A percentile compares a stretch with the other conserved stretches of the same genome.
phyloP scores from a whole-genome alignment of 2,329 filamentous ascomycete genomes.

The Boeremia exigua region DNA sequence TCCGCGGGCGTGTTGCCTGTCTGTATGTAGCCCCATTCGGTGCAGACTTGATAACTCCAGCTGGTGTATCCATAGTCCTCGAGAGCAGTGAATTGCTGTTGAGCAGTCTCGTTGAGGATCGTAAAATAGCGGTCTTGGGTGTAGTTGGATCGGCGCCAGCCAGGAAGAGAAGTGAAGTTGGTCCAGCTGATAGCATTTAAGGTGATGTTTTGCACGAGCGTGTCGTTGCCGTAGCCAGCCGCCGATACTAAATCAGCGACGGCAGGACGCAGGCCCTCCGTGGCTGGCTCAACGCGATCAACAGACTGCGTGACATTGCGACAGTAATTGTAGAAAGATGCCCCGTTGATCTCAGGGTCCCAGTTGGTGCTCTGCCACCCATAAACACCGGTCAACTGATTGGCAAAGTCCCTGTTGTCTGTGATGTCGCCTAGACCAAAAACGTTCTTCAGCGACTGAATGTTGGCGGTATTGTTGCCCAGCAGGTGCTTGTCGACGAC shows the following conservation, averaged over 20 bases:
- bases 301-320: slow-evolving; percentile 59
- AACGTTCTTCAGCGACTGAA: slow-evolving; percentile 56
- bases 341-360: slow-evolving; percentile 61
- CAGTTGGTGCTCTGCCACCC: slow-evolving; percentile 62
- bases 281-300: slow-evolving; percentile 52
- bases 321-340: slow-evolving; percentile 59
- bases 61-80: slow-evolving; percentile 36
- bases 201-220: slow-evolving; percentile 56
- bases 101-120: slow-evolving; percentile 52
- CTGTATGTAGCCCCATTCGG: slow-evolving; percentile 75
- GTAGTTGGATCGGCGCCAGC: slow-evolving; percentile 43
- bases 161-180: slow-evolving; percentile 51
- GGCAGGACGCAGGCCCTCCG: slow-evolving; percentile 42
- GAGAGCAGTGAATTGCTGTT: slow-evolving; percentile 25
- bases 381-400: slow-evolving; percentile 54
- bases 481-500: slow-evolving; percentile 66
- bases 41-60: slow-evolving; percentile 64
- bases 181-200: slow-evolving; percentile 65
- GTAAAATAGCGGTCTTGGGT: slow-evolving; percentile 61
- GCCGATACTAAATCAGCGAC: slow-evolving; percentile 55
- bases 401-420: slow-evolving; percentile 61
- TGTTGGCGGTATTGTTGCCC: slow-evolving; percentile 53
- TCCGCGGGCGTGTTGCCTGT: slow-evolving; percentile 72
- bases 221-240: slow-evolving; percentile 56
- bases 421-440: slow-evolving; percentile 61